phyloP scores from a whole-genome alignment of 257 asterid genomes.

The Jacaranda copaia region DNA sequence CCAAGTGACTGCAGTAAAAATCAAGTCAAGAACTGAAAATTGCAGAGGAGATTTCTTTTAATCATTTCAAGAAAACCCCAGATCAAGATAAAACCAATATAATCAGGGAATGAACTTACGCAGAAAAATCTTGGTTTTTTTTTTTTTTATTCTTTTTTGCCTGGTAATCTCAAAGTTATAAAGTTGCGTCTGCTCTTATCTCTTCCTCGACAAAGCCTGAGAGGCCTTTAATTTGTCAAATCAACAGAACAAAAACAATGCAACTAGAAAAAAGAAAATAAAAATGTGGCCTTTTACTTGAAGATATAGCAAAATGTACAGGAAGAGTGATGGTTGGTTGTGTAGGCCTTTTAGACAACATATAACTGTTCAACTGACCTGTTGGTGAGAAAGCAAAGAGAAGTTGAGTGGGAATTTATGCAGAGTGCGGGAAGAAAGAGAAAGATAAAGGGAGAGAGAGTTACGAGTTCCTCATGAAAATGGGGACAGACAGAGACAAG shows the following conservation, averaged over 20 bases:
- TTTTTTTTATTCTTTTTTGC: background rate
- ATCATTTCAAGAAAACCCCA: conserved; percentile 31
- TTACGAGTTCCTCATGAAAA: conserved; percentile 34
- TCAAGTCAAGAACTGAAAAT: conserved; percentile 12
- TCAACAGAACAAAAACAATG: conserved; percentile 24
- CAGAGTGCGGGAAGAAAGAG: conserved; percentile 27
- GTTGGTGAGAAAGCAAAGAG: conserved; percentile 32
- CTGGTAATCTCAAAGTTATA: conserved; percentile 28
- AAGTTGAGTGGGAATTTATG: conserved; percentile 45
- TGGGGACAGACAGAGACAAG: conserved; percentile 52
- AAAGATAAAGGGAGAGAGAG: too few species aligned
- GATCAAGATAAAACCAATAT: conserved; percentile 4
- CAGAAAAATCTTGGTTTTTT: conserved; percentile 19
- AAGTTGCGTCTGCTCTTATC: background rate
- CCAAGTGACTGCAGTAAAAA: background rate
- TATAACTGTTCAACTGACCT: conserved; percentile 35
- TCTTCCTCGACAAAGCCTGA: conserved; percentile 21
- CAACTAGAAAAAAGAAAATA: background rate
- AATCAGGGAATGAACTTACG: conserved; percentile 21
- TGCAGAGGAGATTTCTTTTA: conserved; percentile 4
- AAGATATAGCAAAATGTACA: conserved; percentile 45
- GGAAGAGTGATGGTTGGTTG: conserved; percentile 40
- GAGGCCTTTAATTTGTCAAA: conserved; percentile 42
- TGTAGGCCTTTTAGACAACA: conserved; percentile 44
- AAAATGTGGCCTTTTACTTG: conserved; percentile 40